Conservation (phyloP, 305 asterid species). For the Fraxinus floribunda region DNA sequence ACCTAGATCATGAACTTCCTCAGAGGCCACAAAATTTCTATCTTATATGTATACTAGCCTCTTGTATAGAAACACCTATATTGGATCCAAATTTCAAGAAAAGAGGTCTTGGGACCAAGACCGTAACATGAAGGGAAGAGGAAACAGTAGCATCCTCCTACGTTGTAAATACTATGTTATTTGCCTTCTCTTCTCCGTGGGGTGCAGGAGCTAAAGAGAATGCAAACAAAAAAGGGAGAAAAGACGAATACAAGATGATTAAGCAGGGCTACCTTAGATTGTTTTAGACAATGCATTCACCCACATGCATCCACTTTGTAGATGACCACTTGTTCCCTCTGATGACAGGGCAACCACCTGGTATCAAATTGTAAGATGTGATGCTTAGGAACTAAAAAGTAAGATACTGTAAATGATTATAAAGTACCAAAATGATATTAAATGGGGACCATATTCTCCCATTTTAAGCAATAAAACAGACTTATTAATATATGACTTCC, state of each 20-base stretch:
- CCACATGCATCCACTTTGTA: slow-evolving; percentile 59
- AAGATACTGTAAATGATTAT: slow-evolving; percentile 1
- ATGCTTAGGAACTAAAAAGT: background rate
- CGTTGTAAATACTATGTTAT: background rate
- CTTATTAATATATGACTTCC: background rate
- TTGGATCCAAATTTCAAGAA: background rate
- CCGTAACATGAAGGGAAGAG: background rate
- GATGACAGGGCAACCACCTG: slow-evolving; percentile 61
- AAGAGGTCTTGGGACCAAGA: background rate
- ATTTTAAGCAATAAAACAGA: background rate
- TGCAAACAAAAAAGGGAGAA: slow-evolving; percentile 11
- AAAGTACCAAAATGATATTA: background rate
- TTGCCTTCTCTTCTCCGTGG: background rate
- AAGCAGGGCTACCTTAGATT: slow-evolving; percentile 13
- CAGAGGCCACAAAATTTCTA: background rate
- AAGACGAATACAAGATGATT: background rate
- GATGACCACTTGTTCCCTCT: slow-evolving; percentile 59
- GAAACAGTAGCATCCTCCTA: background rate
- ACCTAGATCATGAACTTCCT: background rate
- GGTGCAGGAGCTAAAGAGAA: background rate
- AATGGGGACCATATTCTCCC: background rate
- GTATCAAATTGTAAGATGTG: slow-evolving; percentile 9
- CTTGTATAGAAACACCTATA: background rate
- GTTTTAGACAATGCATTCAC: slow-evolving; percentile 38
- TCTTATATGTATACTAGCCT: background rate